Conservation (phyloP, 148 eudicot species). For the Vaccinium corymbosum region DNA sequence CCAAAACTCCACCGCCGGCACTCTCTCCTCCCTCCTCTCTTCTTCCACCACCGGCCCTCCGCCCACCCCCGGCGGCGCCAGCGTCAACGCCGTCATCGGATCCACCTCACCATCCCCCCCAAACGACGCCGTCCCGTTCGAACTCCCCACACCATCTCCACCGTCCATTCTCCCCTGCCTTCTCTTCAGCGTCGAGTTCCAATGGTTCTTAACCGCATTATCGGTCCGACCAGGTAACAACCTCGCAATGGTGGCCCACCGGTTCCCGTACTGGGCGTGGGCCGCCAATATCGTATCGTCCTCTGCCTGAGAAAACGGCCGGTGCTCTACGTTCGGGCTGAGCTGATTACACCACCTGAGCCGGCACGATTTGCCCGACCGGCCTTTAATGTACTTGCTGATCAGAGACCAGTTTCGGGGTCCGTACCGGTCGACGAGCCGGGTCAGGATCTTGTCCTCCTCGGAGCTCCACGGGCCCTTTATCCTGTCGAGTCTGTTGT, state of each 20-base stretch:
- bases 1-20: slow-evolving; percentile 44
- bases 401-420: slow-evolving; percentile 52
- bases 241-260: slow-evolving; percentile 63
- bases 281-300: slow-evolving; percentile 46
- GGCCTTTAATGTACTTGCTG: slow-evolving; percentile 49
- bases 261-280: slow-evolving; percentile 44
- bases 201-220: slow-evolving; percentile 61
- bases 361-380: slow-evolving; percentile 58
- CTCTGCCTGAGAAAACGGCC: slow-evolving; percentile 41
- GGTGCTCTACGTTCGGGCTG: slow-evolving; percentile 48
- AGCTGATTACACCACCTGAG: slow-evolving; percentile 65
- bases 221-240: slow-evolving; percentile 54
- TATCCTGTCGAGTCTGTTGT: slow-evolving; percentile 26
- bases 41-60: slow-evolving; percentile 2
- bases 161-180: slow-evolving; percentile 10
- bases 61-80: slow-evolving; percentile 31
- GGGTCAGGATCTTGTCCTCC: slow-evolving; percentile 55
- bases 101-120: slow-evolving; percentile 24
- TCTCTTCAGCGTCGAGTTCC: slow-evolving; percentile 57
- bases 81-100: slow-evolving; percentile 41
- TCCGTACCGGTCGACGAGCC: slow-evolving; percentile 48
- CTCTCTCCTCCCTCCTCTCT: slow-evolving; percentile 22
- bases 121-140: not conserved
- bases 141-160: not conserved
- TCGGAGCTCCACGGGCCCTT: slow-evolving; percentile 68